phyloP scores from a whole-genome alignment of 2,329 filamentous ascomycete genomes.

The Trichophyton rubrum region DNA sequence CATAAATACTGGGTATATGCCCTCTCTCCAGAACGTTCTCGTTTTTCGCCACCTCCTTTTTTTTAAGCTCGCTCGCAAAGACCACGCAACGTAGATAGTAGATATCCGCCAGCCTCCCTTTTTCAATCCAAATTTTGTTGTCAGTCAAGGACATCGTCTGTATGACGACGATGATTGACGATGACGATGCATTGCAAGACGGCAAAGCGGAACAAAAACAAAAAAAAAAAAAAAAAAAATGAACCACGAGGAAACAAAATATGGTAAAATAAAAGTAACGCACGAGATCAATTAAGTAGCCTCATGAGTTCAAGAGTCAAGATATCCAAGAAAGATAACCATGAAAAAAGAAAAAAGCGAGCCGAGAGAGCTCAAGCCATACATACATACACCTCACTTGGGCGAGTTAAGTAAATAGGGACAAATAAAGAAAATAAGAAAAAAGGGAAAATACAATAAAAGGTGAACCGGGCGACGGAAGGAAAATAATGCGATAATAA shows the following conservation, averaged over 20 bases:
- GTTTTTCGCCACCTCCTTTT: background rate
- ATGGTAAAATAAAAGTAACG: background rate
- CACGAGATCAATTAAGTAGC: background rate
- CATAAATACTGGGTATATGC: background rate
- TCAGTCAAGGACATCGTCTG: too few relatives aligned
- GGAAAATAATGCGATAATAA: background rate
- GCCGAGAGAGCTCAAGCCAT: background rate
- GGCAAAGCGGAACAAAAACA: too few relatives aligned
- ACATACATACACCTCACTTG: constrained; percentile 1
- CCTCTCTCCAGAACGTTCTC: background rate
- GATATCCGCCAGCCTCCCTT: background rate
- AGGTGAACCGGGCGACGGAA: background rate
- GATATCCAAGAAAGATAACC: background rate
- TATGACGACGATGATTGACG: background rate
- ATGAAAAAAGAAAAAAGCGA: background rate
- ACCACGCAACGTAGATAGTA: background rate
- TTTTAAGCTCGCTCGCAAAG: background rate
- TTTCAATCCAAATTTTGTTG: background rate
- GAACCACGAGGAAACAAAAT: background rate
- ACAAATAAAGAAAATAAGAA: background rate
- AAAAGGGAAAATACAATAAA: background rate
- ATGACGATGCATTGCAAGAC: background rate
- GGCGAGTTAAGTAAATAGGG: background rate
- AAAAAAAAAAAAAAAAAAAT: background rate
- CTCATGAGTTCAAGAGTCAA: background rate